These are phyloP conservation scores for Amyloporia xantha DNA, from an alignment of 768 basidiomycete species.

Conservation along the genomic window DNA sequence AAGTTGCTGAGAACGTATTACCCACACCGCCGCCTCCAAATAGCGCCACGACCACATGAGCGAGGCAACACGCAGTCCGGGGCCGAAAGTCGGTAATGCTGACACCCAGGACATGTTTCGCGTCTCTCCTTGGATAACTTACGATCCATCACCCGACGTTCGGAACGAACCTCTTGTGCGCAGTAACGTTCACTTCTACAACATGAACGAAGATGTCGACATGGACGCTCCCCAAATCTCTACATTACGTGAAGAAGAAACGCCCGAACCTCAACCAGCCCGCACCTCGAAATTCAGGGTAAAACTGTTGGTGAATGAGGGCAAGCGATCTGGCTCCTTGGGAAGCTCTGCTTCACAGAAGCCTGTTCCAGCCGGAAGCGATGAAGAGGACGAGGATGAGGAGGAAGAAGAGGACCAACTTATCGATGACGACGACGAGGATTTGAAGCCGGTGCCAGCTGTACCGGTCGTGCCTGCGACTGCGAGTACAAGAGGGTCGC, in stretches of 20 bases:
- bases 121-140: conserved; percentile 56
- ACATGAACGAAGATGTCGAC: conserved; percentile 38
- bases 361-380: conserved; percentile 18
- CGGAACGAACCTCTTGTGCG: conserved; percentile 10
- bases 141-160: conserved; percentile 31
- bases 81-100: not conserved
- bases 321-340: conserved; percentile 30
- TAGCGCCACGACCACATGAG: not conserved
- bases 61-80: not conserved
- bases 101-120: conserved; percentile 37
- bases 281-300: conserved; percentile 38
- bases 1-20: too few relatives aligned
- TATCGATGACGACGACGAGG: conserved; percentile 64
- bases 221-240: conserved; percentile 85
- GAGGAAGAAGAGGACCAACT: conserved; percentile 77
- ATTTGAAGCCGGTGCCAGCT: conserved; percentile 17
- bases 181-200: conserved; percentile 11
- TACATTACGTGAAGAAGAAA: conserved; percentile 64
- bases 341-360: conserved; percentile 26
- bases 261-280: conserved; percentile 43
- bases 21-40: too few relatives aligned
- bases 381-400: conserved; percentile 56
- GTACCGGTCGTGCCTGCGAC: conserved; percentile 17
- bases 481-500: conserved; percentile 12
- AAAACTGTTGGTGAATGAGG: conserved; percentile 44